Percentiles rank a stretch among this genome's conserved stretches.
Conservation (phyloP, 768 basidiomycete species). For the Lentinus brumalis region DNA sequence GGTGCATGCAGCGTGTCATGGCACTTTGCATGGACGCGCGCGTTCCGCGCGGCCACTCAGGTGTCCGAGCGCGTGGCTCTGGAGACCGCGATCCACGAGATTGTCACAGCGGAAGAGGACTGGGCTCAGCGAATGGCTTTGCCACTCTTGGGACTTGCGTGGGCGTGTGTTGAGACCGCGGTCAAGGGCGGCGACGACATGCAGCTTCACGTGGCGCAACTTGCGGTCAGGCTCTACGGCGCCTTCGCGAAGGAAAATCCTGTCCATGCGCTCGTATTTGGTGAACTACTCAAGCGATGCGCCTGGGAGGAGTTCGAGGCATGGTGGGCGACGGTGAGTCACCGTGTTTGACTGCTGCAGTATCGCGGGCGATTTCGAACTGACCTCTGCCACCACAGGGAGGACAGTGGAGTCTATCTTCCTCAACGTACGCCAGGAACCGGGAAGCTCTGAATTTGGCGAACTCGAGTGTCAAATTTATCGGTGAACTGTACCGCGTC, state of each 20-base stretch:
- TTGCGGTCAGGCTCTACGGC: neutral
- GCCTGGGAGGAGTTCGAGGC: conserved; percentile 10
- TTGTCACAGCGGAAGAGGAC: too few species aligned
- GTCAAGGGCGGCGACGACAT: neutral
- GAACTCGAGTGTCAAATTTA: conserved; percentile 3
- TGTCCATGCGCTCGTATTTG: conserved; percentile 3
- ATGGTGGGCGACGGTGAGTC: conserved; percentile 18
- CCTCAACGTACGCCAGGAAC: neutral
- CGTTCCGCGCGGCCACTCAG: too few species aligned
- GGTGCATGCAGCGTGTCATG: too few species aligned
- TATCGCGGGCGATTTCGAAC: neutral
- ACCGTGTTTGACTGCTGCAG: neutral
- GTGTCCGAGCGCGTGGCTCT: too few species aligned
- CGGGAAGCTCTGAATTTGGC: neutral
- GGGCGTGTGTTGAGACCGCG: neutral
- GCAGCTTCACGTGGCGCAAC: neutral
- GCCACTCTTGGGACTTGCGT: too few species aligned
- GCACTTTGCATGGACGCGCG: too few species aligned
- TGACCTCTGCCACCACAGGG: neutral
- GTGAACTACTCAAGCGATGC: neutral
- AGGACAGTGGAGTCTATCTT: neutral
- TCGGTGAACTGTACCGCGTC: conserved; percentile 13
- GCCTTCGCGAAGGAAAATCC: conserved; percentile 6
- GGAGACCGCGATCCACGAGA: too few species aligned
- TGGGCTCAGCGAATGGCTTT: too few species aligned